phyloP scores from a whole-genome alignment of 2,329 filamentous ascomycete genomes.

The Alternaria solani region DNA sequence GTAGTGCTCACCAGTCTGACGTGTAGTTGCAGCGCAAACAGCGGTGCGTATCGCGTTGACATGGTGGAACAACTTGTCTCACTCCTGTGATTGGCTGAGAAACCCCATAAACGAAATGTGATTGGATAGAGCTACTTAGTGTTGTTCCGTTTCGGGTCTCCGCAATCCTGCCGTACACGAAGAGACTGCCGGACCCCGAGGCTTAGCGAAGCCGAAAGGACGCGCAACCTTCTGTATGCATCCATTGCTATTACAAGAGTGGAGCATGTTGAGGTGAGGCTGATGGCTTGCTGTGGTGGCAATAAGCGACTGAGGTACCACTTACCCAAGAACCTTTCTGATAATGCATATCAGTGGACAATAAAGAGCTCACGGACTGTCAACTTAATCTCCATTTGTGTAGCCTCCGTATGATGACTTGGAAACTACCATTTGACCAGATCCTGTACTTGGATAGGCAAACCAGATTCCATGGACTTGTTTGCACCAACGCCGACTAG shows the following conservation, averaged over 20 bases:
- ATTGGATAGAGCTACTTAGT: not conserved
- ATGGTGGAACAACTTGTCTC: not conserved
- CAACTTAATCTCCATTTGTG: not conserved
- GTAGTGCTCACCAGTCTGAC: constrained; percentile 6
- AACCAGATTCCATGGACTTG: constrained; percentile 63
- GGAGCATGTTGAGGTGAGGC: not conserved
- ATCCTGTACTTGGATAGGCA: constrained; percentile 65
- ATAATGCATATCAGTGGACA: not conserved
- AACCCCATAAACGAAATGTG: not conserved
- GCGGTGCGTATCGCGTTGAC: not conserved
- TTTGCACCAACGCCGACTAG: constrained; percentile 68
- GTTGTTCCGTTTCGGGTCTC: constrained; percentile 9
- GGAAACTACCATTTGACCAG: constrained; percentile 26
- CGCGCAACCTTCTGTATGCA: not conserved
- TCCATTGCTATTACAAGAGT: not conserved
- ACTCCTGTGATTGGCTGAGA: not conserved
- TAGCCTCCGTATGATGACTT: not conserved
- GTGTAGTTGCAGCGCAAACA: constrained; percentile 1
- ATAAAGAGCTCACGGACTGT: not conserved
- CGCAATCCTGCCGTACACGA: constrained; percentile 6
- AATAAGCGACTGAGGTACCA: not conserved
- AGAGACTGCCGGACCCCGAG: constrained; percentile 3
- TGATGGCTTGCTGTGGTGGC: not conserved
- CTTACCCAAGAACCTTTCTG: not conserved
- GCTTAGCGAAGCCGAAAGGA: not conserved